phyloP scores from a whole-genome alignment of 1,284 basidiomycete genomes.

The Peniophora sp. region DNA sequence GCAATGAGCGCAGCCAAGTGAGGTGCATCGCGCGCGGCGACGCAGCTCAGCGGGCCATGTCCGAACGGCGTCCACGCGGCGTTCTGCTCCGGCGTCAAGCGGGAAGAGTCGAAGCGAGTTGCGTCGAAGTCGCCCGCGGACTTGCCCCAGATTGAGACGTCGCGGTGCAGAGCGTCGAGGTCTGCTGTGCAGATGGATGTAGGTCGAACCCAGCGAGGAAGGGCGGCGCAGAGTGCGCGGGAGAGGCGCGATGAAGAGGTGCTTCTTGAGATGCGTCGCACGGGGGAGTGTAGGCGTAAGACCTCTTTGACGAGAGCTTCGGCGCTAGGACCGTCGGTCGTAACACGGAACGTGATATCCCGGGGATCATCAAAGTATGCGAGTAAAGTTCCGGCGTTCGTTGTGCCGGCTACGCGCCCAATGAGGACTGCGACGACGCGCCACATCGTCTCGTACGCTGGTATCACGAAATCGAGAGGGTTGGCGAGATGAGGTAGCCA shows the following conservation, averaged over 20 bases:
- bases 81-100: constrained; percentile 8
- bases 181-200: constrained; percentile 25
- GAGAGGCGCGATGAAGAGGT: not conserved
- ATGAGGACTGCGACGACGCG: constrained; percentile 42
- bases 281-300: constrained; percentile 39
- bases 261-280: constrained; percentile 27
- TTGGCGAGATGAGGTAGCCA: constrained; percentile 31
- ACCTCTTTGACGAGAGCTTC: constrained; percentile 34
- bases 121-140: constrained; percentile 10
- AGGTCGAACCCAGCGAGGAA: constrained; percentile 6
- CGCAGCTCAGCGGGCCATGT: constrained; percentile 11
- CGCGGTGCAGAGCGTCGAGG: constrained; percentile 32
- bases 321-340: constrained; percentile 22
- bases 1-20: constrained; percentile 11
- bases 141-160: constrained; percentile 28
- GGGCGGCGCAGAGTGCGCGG: constrained; percentile 10
- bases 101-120: constrained; percentile 6
- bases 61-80: constrained; percentile 11
- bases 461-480: constrained; percentile 44
- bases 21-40: constrained; percentile 12
- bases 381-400: constrained; percentile 21
- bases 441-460: constrained; percentile 56
- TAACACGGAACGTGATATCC: constrained; percentile 23
- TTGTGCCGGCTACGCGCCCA: constrained; percentile 26
- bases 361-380: constrained; percentile 31